phyloP scores from a whole-genome alignment of 805 yeast genomes.

The Isabelozyma rhagii region DNA sequence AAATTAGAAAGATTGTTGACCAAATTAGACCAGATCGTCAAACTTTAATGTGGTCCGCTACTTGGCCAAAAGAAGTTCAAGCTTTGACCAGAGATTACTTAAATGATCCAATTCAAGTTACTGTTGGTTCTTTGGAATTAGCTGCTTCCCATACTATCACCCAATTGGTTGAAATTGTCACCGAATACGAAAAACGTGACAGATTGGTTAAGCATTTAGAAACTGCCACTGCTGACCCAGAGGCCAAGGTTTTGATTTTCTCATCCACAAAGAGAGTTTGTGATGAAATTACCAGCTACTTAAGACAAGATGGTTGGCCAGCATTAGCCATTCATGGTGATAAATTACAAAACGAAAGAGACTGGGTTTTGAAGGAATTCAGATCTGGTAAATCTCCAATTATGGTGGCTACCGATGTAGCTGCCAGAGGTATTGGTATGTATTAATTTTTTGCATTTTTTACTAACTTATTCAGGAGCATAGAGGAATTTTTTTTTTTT shows the following conservation, averaged over 20 bases:
- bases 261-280: conserved; percentile 98
- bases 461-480: conserved; percentile 6
- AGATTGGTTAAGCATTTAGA: conserved; percentile 80
- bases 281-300: conserved; percentile 87
- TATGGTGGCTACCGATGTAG: conserved; percentile 99
- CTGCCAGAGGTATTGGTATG: conserved; percentile 99
- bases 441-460: conserved; percentile 25
- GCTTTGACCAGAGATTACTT: conserved; percentile 87
- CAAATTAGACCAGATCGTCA: conserved; percentile 99
- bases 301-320: conserved; percentile 98
- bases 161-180: conserved; percentile 86
- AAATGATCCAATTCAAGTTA: conserved; percentile 91
- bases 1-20: conserved; percentile 95
- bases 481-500: conserved; percentile 3
- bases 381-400: conserved; percentile 89
- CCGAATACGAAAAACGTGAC: conserved; percentile 93
- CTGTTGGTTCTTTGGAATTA: conserved; percentile 91
- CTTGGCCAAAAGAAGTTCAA: conserved; percentile 99
- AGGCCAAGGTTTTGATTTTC: conserved; percentile 80
- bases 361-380: conserved; percentile 95
- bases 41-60: conserved; percentile 99
- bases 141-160: conserved; percentile 96
- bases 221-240: conserved; percentile 65
- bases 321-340: conserved; percentile 99
- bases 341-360: conserved; percentile 96